Base-by-base conservation (phyloP, 2,329 filamentous ascomycete species). In the Fusarium metavorans region DNA sequence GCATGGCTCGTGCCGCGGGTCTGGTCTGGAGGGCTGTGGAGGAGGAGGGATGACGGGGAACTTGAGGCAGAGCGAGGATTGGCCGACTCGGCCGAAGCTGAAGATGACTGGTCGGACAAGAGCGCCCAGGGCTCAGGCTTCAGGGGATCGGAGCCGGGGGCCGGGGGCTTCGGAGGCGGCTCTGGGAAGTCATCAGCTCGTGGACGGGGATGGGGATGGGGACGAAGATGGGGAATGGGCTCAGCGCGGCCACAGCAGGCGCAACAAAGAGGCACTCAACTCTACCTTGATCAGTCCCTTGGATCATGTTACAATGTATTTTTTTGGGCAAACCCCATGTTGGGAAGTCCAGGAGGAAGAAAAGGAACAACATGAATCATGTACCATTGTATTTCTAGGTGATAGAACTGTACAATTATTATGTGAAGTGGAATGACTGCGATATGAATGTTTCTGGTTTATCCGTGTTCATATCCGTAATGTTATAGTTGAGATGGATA, bases 211-310 rank as follows among this genome's bases (percentile, higher is more conserved):
- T 23, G 39, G 3, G n/a, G n/a, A 43, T 6, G 43, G 20, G 13
- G 14, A 48, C 8, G 43, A 14, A 25, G 43, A 48, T 8, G 43
- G 57, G 66, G 50, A 48, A 64, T 41, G 58, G 71, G 61, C 63
- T 67, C 56, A 52, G 67, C 48, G 64, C 64, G 34, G 71, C 65
- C 69, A 71, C 66, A 68, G 68, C 67, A 64, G 63, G 66, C 69
- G 68, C 72, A 77, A 52, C 48, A 74, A 72, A 75, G 66, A 68
- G 70, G 71, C 77, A 78, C 77, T 78, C 77, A 78, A 79, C 77
- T 79, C 77, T 78, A 79, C 68, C 72, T 67, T 64, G 73, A 70
- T 71, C 67, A 75, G 67, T 75, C 75, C 69, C 63, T 70, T 72
- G 68, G 74, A 74, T 32, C 30, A 32, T 67, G 68, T 75, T 71